Percentiles rank a stretch among this genome's conserved stretches.
These are phyloP conservation scores for Amaranthus hypochondriacus DNA, from an alignment of 148 eudicot species.

Conservation along the genomic window DNA sequence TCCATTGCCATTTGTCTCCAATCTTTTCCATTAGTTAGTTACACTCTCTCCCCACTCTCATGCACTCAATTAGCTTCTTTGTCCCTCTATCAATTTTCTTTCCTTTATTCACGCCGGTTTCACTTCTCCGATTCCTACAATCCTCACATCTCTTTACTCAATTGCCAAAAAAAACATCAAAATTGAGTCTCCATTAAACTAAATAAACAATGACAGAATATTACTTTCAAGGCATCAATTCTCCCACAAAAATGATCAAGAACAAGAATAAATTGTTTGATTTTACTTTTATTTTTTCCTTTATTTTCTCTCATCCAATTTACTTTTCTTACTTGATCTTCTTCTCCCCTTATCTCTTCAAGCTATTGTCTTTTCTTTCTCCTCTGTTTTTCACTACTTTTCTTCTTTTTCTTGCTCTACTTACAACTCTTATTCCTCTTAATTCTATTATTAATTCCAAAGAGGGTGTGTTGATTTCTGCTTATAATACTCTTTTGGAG, in stretches of 20 bases:
- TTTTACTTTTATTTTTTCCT: constrained; percentile 30
- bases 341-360: constrained; percentile 78
- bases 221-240: constrained; percentile 28
- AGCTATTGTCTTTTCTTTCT: constrained; percentile 58
- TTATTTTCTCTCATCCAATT: constrained; percentile 50
- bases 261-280: constrained; percentile 27
- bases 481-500: constrained; percentile 29
- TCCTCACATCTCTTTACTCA: constrained; percentile 23
- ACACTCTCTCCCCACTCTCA: constrained; percentile 13
- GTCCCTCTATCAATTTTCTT: constrained; percentile 17
- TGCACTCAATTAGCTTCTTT: not conserved
- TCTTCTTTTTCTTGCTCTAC: constrained; percentile 42
- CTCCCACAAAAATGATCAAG: constrained; percentile 12
- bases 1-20: not conserved
- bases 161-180: constrained; percentile 1
- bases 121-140: constrained; percentile 24
- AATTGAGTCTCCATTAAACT: not conserved
- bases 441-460: constrained; percentile 19
- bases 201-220: constrained; percentile 39
- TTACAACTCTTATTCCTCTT: constrained; percentile 28
- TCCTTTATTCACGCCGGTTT: constrained; percentile 74
- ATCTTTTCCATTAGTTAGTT: constrained; percentile 14
- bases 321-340: constrained; percentile 67
- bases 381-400: constrained; percentile 67
- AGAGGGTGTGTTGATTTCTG: constrained; percentile 26